Conservation (phyloP, 148 eudicot species). For the Persicaria maculosa region DNA sequence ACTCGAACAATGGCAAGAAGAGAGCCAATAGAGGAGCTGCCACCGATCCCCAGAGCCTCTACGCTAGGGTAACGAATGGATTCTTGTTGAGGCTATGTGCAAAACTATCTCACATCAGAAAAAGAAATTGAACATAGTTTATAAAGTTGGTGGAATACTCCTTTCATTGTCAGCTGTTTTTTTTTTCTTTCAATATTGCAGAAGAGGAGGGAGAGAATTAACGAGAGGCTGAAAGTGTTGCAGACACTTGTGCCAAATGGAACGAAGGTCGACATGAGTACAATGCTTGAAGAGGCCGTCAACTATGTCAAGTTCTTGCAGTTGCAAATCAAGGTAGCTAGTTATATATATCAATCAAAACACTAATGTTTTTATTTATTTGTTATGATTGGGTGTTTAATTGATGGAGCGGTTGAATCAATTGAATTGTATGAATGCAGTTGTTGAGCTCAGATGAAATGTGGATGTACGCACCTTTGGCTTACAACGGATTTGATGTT, state of each 20-base stretch:
- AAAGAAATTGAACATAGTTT: neutral
- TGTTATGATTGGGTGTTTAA: neutral
- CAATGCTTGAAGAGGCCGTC: slow-evolving; percentile 66
- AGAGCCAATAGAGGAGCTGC: slow-evolving; percentile 48
- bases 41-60: slow-evolving; percentile 58
- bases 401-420: too few relatives aligned
- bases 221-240: slow-evolving; percentile 41
- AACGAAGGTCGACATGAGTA: slow-evolving; percentile 67
- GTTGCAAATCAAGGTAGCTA: slow-evolving; percentile 39
- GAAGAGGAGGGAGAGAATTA: slow-evolving; percentile 54
- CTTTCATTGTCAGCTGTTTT: neutral
- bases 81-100: too few relatives aligned
- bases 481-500: slow-evolving; percentile 59
- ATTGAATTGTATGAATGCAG: slow-evolving; percentile 17
- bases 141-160: neutral
- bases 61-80: slow-evolving; percentile 35
- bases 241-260: slow-evolving; percentile 60
- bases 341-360: neutral
- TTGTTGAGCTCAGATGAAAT: slow-evolving; percentile 64
- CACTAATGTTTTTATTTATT: neutral
- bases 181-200: slow-evolving; percentile 11
- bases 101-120: too few relatives aligned
- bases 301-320: slow-evolving; percentile 55
- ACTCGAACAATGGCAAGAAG: slow-evolving; percentile 22
- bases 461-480: slow-evolving; percentile 71